phyloP scores from a whole-genome alignment of 1,284 basidiomycete genomes.

The Boletus coffeatus region DNA sequence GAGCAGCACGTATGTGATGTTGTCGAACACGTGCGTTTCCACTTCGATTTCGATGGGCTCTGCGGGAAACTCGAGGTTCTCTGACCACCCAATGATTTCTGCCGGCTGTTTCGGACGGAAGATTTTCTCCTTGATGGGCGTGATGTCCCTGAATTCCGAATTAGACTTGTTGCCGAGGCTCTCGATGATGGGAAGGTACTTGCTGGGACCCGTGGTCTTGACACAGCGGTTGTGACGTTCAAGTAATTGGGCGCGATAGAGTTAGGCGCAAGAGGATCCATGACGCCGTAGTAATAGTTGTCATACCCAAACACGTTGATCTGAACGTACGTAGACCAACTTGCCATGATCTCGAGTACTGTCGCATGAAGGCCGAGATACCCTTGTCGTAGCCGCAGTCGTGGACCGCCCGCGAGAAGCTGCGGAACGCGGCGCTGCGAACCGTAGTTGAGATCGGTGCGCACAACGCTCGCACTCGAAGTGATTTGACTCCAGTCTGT shows the following conservation, averaged over 20 bases:
- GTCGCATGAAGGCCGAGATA: constrained; percentile 62
- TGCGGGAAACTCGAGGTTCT: constrained; percentile 86
- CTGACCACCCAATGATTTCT: constrained; percentile 89
- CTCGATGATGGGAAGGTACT: constrained; percentile 76
- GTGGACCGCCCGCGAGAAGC: constrained; percentile 79
- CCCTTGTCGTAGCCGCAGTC: constrained; percentile 87
- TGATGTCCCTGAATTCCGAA: constrained; percentile 52
- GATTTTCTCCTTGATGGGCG: constrained; percentile 56
- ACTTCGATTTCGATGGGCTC: constrained; percentile 95
- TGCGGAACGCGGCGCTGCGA: constrained; percentile 75
- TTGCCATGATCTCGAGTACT: constrained; percentile 76
- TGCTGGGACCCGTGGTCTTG: constrained; percentile 58
- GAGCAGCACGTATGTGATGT: constrained; percentile 83
- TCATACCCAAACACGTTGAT: constrained; percentile 86
- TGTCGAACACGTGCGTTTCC: constrained; percentile 86
- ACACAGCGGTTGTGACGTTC: constrained; percentile 87
- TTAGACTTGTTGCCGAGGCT: constrained; percentile 59
- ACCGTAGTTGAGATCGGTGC: constrained; percentile 68
- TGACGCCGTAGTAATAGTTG: constrained; percentile 83
- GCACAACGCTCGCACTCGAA: constrained; percentile 59
- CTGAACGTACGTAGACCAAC: constrained; percentile 85
- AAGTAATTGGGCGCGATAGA: constrained; percentile 80
- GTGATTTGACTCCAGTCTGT: constrained; percentile 72
- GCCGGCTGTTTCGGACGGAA: constrained; percentile 51
- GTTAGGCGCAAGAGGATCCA: constrained; percentile 88